These are phyloP conservation scores for Camelina neglecta DNA, from an alignment of 345 rosid species.

Conservation along the genomic window DNA sequence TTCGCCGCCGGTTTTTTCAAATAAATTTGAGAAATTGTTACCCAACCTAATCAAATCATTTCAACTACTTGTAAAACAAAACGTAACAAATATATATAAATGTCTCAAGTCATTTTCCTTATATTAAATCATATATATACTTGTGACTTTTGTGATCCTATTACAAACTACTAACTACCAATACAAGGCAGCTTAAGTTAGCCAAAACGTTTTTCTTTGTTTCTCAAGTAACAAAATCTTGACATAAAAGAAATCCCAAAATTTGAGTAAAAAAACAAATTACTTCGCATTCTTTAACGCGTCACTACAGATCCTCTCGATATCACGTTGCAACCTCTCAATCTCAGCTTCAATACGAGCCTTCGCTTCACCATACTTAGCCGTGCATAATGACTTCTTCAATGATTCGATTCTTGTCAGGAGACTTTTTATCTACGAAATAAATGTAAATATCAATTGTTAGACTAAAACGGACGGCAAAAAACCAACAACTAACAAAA, in stretches of 20 bases:
- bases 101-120: background rate
- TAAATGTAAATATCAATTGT: background rate
- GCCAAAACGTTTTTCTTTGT: background rate
- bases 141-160: background rate
- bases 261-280: background rate
- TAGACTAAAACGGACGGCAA: background rate
- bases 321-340: background rate
- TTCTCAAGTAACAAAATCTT: background rate
- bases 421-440: slow-evolving; percentile 3
- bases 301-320: background rate
- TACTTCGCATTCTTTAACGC: background rate
- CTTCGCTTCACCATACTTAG: background rate
- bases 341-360: background rate
- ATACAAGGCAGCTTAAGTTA: background rate
- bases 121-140: background rate
- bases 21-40: too few species aligned
- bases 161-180: background rate
- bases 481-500: background rate
- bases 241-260: background rate
- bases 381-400: background rate
- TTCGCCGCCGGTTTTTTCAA: too few species aligned
- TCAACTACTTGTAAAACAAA: background rate
- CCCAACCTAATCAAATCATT: too few species aligned
- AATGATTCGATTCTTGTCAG: background rate
- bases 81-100: background rate